Evolutionary conservation across 2,329 filamentous ascomycete genomes (phyloP).

Genomic region (Hypoxylon sp.): DNA sequence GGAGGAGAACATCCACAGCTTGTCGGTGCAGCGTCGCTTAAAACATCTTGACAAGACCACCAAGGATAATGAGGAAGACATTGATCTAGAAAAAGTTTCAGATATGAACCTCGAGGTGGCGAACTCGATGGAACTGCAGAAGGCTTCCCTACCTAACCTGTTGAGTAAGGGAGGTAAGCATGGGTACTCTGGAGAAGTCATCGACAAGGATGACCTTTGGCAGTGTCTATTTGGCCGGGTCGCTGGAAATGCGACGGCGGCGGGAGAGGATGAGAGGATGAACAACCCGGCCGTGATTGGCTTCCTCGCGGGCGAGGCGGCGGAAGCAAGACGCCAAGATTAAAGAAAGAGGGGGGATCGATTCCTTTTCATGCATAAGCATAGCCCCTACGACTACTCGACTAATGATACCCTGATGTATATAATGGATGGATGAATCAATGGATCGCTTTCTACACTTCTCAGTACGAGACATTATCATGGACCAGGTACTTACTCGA

Average conservation of each 20-base stretch:
- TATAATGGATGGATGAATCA: too few relatives aligned
- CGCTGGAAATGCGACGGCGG: slow-evolving; percentile 45
- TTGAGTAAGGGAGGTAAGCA: slow-evolving; percentile 73
- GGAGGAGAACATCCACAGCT: slow-evolving; percentile 89
- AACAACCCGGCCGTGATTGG: slow-evolving; percentile 45
- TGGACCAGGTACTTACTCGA: too few relatives aligned
- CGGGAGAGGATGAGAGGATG: slow-evolving; percentile 33
- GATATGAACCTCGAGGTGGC: slow-evolving; percentile 78
- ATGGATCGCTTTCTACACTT: too few relatives aligned
- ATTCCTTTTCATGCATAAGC: too few relatives aligned
- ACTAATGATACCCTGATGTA: too few relatives aligned
- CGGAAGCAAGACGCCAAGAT: slow-evolving; percentile 47
- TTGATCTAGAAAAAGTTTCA: slow-evolving; percentile 55
- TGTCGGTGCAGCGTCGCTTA: slow-evolving; percentile 81
- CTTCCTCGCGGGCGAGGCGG: slow-evolving; percentile 57
- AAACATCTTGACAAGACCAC: slow-evolving; percentile 71
- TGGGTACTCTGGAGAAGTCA: slow-evolving; percentile 85
- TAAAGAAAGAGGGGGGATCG: too few relatives aligned
- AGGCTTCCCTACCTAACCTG: slow-evolving; percentile 73
- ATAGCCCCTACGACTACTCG: too few relatives aligned
- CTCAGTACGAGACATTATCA: too few relatives aligned
- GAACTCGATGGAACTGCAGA: slow-evolving; percentile 84
- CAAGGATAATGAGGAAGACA: slow-evolving; percentile 51
- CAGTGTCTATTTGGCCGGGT: slow-evolving; percentile 81
- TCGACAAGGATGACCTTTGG: slow-evolving; percentile 84